phyloP scores from a whole-genome alignment of 2,329 filamentous ascomycete genomes.

The Aspergillus costaricaensis region DNA sequence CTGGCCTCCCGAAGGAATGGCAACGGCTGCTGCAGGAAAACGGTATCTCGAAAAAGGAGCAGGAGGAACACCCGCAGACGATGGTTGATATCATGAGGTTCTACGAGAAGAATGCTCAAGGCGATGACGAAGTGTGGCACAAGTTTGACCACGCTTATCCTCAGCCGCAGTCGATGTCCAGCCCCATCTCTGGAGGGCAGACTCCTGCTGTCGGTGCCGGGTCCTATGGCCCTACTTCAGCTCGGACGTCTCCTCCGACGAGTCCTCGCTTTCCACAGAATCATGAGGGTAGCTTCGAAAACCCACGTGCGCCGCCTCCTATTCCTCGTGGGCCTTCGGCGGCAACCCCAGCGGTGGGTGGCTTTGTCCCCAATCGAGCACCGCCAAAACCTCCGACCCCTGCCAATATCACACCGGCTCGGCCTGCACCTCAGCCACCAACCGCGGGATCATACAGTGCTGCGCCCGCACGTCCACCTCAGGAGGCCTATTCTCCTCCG shows the following conservation, averaged over 20 bases:
- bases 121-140: constrained; percentile 85
- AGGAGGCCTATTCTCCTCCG: constrained; percentile 50
- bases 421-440: constrained; percentile 47
- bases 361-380: constrained; percentile 75
- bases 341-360: constrained; percentile 56
- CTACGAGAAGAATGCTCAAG: constrained; percentile 91
- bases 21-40: constrained; percentile 92
- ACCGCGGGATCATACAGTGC: constrained; percentile 41
- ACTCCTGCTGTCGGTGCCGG: constrained; percentile 42
- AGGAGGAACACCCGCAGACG: constrained; percentile 91
- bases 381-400: constrained; percentile 79
- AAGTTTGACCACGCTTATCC: constrained; percentile 89
- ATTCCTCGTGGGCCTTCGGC: constrained; percentile 61
- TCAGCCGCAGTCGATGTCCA: constrained; percentile 43
- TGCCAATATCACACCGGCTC: constrained; percentile 40
- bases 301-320: constrained; percentile 88
- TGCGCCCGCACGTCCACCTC: constrained; percentile 54
- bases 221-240: constrained; percentile 54
- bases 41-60: constrained; percentile 93
- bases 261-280: constrained; percentile 88
- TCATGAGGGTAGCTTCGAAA: constrained; percentile 93
- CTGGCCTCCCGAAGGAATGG: constrained; percentile 96
- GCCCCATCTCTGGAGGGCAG: constrained; percentile 45
- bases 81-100: constrained; percentile 95
- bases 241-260: constrained; percentile 73